These are phyloP conservation scores for Gaillardinia entomophila DNA, from an alignment of 805 yeast species.

Conservation along the genomic window DNA sequence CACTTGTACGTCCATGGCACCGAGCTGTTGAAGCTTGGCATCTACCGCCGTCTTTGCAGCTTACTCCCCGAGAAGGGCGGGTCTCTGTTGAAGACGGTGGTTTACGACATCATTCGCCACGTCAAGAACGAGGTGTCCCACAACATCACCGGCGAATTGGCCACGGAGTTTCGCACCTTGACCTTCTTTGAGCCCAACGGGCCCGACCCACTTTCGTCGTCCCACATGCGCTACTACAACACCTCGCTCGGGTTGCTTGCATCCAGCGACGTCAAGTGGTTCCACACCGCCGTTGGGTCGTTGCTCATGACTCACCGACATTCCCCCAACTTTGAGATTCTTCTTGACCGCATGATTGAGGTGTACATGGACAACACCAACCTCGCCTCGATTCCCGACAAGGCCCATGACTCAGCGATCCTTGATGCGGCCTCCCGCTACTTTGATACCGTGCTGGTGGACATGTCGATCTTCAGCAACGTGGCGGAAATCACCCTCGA, in stretches of 20 bases:
- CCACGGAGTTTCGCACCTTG: slow-evolving; percentile 16
- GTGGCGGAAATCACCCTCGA: no score
- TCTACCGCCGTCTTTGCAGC: slow-evolving; percentile 26
- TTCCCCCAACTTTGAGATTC: slow-evolving; percentile 12
- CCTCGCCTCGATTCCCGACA: slow-evolving; percentile 5
- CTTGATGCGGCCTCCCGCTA: slow-evolving; percentile 17
- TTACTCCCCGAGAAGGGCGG: slow-evolving; percentile 24
- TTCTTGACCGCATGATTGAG: slow-evolving; percentile 25
- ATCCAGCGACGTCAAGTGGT: slow-evolving; percentile 16
- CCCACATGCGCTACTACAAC: slow-evolving; percentile 1
- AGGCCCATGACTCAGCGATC: slow-evolving; percentile 6
- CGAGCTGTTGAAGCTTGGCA: slow-evolving; percentile 25
- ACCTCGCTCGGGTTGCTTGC: no score
- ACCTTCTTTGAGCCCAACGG: slow-evolving; percentile 11
- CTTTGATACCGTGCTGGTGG: slow-evolving; percentile 18
- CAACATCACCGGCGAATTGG: slow-evolving; percentile 7
- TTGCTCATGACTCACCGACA: slow-evolving; percentile 16
- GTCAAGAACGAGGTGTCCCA: slow-evolving; percentile 21
- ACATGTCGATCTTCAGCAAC: no score
- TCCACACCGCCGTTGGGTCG: slow-evolving; percentile 22
- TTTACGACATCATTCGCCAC: slow-evolving; percentile 26
- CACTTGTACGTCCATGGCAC: slow-evolving; percentile 31
- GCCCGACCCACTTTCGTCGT: not conserved
- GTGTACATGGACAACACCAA: slow-evolving; percentile 20
- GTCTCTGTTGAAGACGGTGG: slow-evolving; percentile 25